Evolutionary conservation across 345 rosid species (phyloP).

Genomic region (Ceriops decandra): DNA sequence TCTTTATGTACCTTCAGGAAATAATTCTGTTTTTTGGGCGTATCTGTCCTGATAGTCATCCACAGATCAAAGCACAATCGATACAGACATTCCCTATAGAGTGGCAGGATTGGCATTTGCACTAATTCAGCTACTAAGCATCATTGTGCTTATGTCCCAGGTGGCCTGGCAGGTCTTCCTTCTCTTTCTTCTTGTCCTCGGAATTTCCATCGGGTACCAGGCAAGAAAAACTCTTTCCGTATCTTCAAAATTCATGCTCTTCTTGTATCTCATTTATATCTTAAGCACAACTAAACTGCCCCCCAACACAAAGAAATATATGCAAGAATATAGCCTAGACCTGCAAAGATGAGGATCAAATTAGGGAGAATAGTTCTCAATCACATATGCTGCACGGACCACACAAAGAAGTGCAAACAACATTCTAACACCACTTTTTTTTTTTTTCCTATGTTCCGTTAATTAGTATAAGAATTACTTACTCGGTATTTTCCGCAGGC

Average conservation of each 20-base stretch:
- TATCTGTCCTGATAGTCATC: constrained; percentile 46
- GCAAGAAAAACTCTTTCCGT: constrained; percentile 25
- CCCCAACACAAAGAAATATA: no score
- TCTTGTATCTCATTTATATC: not conserved
- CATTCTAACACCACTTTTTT: no score
- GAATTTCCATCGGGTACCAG: constrained; percentile 63
- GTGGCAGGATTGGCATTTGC: constrained; percentile 74
- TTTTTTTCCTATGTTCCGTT: no score
- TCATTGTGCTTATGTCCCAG: constrained; percentile 56
- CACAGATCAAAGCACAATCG: constrained; percentile 67
- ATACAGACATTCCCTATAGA: constrained; percentile 73
- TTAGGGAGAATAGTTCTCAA: no score
- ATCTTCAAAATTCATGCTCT: not conserved
- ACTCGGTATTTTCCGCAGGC: constrained; percentile 39
- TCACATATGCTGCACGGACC: no score
- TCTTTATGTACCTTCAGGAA: not conserved
- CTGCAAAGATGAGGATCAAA: no score
- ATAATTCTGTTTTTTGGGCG: not conserved
- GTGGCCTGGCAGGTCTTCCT: constrained; percentile 62
- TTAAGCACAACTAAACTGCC: not conserved
- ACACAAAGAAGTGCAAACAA: no score
- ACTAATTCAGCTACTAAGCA: constrained; percentile 63
- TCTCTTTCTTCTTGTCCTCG: constrained; percentile 51
- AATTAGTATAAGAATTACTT: not conserved
- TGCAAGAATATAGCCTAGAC: no score